Evolutionary conservation across 1,139 yeast species (phyloP), one percentile per base, ranked within the genome.

Genomic region (Hemisphaericaspora xylofermentans): DNA sequence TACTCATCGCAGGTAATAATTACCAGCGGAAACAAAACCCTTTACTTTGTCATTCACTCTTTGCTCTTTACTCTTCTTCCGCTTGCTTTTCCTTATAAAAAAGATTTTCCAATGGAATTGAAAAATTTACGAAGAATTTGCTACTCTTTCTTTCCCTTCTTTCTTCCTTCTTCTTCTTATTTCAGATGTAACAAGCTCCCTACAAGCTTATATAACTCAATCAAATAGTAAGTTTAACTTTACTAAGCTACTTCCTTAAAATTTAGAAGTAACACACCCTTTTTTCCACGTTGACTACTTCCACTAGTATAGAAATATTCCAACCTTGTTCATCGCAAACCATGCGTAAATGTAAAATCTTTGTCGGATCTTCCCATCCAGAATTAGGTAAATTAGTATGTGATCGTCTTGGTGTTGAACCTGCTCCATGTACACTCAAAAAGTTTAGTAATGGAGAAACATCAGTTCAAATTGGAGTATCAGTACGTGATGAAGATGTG

Each of bases 391-490:
- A 80, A 52, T 75, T 88, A 51, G 95, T 94, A 34, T 91, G 98
- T 66, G 88, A 87, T 48, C 77, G 93, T 41, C 71, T 94, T 41
- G 98, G 98, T 27, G 93, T 91, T 35, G 88, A 86, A 56, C 93
- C 96, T n/a, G 97, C 97, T 28, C 95, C 95, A 26, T 89, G 96
- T 60, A 82, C 93, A 5, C 71, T 91, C 52, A 83, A 84, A 63
- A 89, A 89, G 68, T 94, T 94, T 64, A 84, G 96, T 48, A 93
- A 93, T 60, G 98, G 98, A 42, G 99, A 93, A 68, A 93, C 98
- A 1, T 87, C 95, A 35, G 96, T 94, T 34, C 96, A 89, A 58
- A 89, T 93, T 49, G 98, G 97, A 31, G 91, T 82, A 27, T 85
- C 95, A 27, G 95, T 93, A 35, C 81, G 98, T 64, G 98, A 93